Conservation (phyloP, 345 rosid species). For the Aquilaria malaccensis region DNA sequence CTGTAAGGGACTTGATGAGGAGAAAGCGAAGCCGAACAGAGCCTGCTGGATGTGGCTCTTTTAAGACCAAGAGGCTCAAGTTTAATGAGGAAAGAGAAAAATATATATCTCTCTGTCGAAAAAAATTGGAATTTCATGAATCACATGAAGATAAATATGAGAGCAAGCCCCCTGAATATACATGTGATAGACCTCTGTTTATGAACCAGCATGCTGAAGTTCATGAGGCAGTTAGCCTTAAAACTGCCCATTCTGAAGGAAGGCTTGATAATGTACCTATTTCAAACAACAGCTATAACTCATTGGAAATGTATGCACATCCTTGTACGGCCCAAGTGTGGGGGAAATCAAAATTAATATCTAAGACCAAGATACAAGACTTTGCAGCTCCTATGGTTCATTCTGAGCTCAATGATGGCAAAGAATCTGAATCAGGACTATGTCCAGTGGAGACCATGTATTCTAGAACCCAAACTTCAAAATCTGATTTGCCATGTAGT, state of each 20-base stretch:
- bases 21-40: conserved; percentile 50
- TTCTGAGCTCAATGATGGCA: conserved; percentile 20
- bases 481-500: conserved; percentile 8
- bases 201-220: conserved; percentile 4
- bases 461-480: conserved; percentile 20
- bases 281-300: conserved; percentile 3
- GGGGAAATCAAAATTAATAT: conserved; percentile 11
- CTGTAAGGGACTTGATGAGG: conserved; percentile 86
- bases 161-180: conserved; percentile 7
- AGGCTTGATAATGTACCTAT: conserved; percentile 1
- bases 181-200: conserved; percentile 3
- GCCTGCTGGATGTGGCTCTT: conserved; percentile 28
- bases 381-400: conserved; percentile 21
- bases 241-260: conserved; percentile 5
- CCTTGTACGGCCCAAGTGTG: conserved; percentile 7
- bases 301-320: neutral
- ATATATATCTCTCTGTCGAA: conserved; percentile 13
- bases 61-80: conserved; percentile 25
- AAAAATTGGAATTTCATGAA: conserved; percentile 22
- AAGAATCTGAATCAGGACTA: conserved; percentile 22
- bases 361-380: conserved; percentile 24
- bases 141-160: conserved; percentile 17
- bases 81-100: conserved; percentile 20
- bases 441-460: conserved; percentile 15
- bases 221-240: conserved; percentile 5